phyloP scores from a whole-genome alignment of 2,329 filamentous ascomycete genomes.

The Fusarium staphyleae region DNA sequence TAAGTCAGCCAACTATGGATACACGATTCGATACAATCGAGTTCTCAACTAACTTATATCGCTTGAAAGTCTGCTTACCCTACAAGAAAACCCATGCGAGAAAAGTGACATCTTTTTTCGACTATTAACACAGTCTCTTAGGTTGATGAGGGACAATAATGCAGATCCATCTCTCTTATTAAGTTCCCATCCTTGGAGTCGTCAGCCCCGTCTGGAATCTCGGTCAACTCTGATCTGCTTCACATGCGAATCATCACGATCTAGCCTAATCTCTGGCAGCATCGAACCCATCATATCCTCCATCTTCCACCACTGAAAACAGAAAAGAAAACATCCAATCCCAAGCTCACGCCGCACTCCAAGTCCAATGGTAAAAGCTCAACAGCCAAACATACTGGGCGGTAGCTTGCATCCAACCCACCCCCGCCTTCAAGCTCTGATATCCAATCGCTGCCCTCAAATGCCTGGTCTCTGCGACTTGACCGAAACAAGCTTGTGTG shows the following conservation, averaged over 20 bases:
- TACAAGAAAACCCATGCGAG: too few relatives aligned
- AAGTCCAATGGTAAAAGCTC: background rate
- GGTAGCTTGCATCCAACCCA: slow-evolving; percentile 19
- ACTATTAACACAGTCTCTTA: too few relatives aligned
- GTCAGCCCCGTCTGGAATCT: slow-evolving; percentile 27
- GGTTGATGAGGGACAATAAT: background rate
- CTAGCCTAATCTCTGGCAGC: slow-evolving; percentile 4
- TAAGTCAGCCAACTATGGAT: too few relatives aligned
- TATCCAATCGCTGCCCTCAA: slow-evolving; percentile 22
- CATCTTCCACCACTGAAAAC: background rate
- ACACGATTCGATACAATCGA: too few relatives aligned
- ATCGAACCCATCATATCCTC: slow-evolving; percentile 4
- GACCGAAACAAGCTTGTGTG: slow-evolving; percentile 16
- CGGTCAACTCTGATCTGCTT: slow-evolving; percentile 9
- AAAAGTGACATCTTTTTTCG: too few relatives aligned
- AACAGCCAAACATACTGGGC: slow-evolving; percentile 11
- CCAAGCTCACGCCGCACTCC: slow-evolving; percentile 17
- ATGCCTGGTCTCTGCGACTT: slow-evolving; percentile 9
- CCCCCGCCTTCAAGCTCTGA: background rate
- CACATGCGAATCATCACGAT: slow-evolving; percentile 1
- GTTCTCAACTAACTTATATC: too few relatives aligned
- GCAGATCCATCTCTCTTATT: slow-evolving; percentile 18
- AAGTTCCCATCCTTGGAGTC: slow-evolving; percentile 18
- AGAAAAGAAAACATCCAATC: slow-evolving; percentile 14
- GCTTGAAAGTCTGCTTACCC: too few relatives aligned